Evolutionary conservation across 176 grass and related monocot species (phyloP), one percentile per base, ranked within the genome.

Genomic region (Avena eriantha): DNA sequence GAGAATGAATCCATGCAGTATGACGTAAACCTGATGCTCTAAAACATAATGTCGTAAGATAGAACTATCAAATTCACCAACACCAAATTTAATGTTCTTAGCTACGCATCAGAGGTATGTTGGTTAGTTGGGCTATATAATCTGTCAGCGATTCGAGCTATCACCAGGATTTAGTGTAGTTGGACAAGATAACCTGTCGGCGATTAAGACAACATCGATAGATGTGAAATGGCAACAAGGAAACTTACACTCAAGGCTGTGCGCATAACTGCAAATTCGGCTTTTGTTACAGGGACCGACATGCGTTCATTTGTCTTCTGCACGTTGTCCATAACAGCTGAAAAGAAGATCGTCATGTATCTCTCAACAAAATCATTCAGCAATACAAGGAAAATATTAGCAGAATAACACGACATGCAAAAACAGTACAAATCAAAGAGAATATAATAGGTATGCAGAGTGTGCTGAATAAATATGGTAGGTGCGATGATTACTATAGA

Each of bases 181-280:
- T 54, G 16, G 75, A 64, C 53, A 72, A 54, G 86, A 43, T n/a
- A 72, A 36, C 16, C 21, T 67, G 46, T 50, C 8, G 1, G 50
- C 45, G 8, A 84, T 63, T 66, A 24, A 15, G 7, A 84, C 48
- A 59, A 54, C 26, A 57, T 56, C 12, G 3, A 60, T 61, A 70
- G 6, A 71, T 60, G 81, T 23, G 43, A 84, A 80, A 81, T 78
- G 8, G 49, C 71, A 86, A 35, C 34, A 87, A 17, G 57, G 56
- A 83, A 83, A 69, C 92, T 99, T 96, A 99, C 97, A 69, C 92
- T 94, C 55, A 95, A 88, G 58, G 94, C 71, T 74, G 92, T 90
- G 53, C 94, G 97, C 65, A 96, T 78, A 53, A 94, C 97, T 57
- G 97, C 17, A 83, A 99, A 99, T 89, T 99, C 97, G 72, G 92